A percentile compares a stretch with the other conserved stretches of the same genome.
Evolutionary conservation across 768 basidiomycete species (phyloP).

Genomic region (Coprinopsis marcescibilis): DNA sequence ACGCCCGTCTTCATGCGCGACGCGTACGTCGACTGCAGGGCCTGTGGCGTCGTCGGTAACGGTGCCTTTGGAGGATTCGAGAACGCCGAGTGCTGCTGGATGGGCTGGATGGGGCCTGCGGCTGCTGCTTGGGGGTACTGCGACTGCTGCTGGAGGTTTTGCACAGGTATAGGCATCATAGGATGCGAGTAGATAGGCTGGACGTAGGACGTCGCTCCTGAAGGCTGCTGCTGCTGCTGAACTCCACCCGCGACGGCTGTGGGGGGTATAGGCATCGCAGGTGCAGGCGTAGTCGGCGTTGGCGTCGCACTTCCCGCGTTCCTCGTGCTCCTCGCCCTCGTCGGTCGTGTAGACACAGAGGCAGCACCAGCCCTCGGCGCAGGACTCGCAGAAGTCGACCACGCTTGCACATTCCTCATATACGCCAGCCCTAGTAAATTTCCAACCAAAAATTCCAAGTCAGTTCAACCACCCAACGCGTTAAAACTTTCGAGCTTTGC

Average conservation of each 20-base stretch:
- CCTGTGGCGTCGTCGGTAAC: slow-evolving; percentile 62
- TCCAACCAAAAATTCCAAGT: slow-evolving; percentile 4
- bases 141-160: no score
- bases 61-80: slow-evolving; percentile 51
- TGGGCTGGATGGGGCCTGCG: slow-evolving; percentile 15
- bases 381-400: no score
- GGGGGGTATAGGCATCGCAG: slow-evolving; percentile 28
- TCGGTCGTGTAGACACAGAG: no score
- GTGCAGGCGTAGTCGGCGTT: slow-evolving; percentile 35
- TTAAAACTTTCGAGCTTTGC: slow-evolving; percentile 3
- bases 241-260: slow-evolving; percentile 36
- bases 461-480: not conserved
- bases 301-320: no score
- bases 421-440: slow-evolving; percentile 29
- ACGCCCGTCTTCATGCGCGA: slow-evolving; percentile 89
- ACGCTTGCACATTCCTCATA: slow-evolving; percentile 64
- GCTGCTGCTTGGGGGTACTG: not conserved
- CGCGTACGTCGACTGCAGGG: slow-evolving; percentile 74
- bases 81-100: slow-evolving; percentile 26
- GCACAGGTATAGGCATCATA: not conserved
- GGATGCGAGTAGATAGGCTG: slow-evolving; percentile 24
- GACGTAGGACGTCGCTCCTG: slow-evolving; percentile 28
- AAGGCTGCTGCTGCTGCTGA: slow-evolving; percentile 19
- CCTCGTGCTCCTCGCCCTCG: no score
- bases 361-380: no score